Evolutionary conservation across 371 early-diverging fungal species (phyloP).

Genomic region (Nematocida ironsii): DNA sequence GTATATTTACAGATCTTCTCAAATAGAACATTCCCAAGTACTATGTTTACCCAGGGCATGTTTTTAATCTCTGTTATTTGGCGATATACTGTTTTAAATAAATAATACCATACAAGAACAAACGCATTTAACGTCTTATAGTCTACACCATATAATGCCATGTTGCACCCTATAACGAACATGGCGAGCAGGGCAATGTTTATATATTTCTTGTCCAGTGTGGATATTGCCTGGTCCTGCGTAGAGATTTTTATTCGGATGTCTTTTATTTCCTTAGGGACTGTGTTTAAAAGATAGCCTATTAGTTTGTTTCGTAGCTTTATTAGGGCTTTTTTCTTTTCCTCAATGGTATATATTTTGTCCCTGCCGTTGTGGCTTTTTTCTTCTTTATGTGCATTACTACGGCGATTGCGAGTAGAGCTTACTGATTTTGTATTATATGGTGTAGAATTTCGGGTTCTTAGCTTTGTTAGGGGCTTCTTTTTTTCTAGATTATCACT

Average conservation of each 20-base stretch:
- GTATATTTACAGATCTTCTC: too few species aligned
- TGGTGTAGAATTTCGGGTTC: too few species aligned
- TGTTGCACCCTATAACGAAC: slow-evolving; percentile 13
- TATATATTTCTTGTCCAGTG: neutral
- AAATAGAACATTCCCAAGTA: too few species aligned
- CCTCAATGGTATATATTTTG: neutral
- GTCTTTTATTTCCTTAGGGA: neutral
- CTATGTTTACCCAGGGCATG: too few species aligned
- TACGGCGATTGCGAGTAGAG: too few species aligned
- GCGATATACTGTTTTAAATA: neutral
- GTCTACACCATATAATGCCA: neutral
- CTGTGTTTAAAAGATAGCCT: neutral
- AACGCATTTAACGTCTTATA: neutral
- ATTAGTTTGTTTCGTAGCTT: neutral
- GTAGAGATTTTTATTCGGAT: neutral
- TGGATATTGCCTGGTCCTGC: neutral
- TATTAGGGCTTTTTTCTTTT: neutral
- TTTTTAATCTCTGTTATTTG: too few species aligned
- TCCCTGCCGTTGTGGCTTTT: neutral
- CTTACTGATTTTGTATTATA: too few species aligned
- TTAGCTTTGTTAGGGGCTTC: too few species aligned
- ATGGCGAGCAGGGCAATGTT: neutral
- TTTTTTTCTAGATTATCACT: too few species aligned
- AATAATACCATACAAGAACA: neutral
- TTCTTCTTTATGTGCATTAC: neutral